Evolutionary conservation across 2,329 filamentous ascomycete genomes (phyloP).

Genomic region (Macrophomina phaseolina): DNA sequence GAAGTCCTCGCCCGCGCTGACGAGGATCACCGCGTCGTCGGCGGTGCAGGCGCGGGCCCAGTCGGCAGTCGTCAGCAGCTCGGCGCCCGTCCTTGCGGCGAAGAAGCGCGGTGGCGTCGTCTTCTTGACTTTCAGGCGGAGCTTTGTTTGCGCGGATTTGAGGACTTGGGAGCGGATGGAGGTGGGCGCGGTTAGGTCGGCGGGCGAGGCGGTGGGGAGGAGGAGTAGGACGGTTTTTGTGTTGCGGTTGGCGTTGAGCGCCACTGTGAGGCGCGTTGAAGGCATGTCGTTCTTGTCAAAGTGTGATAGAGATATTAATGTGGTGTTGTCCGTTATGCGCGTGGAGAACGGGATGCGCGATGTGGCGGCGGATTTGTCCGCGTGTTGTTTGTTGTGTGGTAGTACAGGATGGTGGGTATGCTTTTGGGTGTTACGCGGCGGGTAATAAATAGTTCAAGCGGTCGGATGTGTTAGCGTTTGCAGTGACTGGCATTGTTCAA

Average conservation of each 20-base stretch:
- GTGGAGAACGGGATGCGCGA: not conserved
- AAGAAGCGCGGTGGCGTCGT: constrained; percentile 34
- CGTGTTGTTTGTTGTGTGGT: not conserved
- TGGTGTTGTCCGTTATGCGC: not conserved
- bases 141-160: constrained; percentile 40
- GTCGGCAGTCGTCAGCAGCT: constrained; percentile 37
- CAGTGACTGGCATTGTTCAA: not conserved
- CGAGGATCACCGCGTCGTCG: constrained; percentile 38
- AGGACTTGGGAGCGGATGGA: constrained; percentile 37
- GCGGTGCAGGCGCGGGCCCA: constrained; percentile 34
- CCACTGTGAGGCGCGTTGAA: constrained; percentile 37
- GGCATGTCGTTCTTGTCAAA: not conserved
- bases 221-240: constrained; percentile 38
- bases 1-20: constrained; percentile 40
- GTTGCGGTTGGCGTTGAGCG: constrained; percentile 40
- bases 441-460: not conserved
- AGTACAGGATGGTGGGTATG: not conserved
- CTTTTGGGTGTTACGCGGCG: not conserved
- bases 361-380: not conserved
- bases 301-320: not conserved
- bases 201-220: constrained; percentile 32
- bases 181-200: constrained; percentile 30
- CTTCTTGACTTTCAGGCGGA: constrained; percentile 37
- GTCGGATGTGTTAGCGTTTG: not conserved
- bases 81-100: constrained; percentile 35